Evolutionary conservation across 768 basidiomycete genomes (phyloP).

Genomic region (Boletus reticuloceps): DNA sequence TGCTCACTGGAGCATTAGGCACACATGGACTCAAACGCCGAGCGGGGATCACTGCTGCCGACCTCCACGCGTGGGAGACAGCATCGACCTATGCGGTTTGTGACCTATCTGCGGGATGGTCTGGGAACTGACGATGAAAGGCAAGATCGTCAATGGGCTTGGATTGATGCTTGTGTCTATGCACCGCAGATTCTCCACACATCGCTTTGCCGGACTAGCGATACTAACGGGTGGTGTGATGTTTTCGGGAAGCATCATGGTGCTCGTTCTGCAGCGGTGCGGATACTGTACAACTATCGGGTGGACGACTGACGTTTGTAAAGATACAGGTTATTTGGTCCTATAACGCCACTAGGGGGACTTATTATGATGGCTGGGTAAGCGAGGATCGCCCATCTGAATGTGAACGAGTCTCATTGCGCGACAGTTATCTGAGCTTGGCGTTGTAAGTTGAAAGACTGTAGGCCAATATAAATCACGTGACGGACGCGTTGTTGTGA

Average conservation of each 20-base stretch:
- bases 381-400: conserved; percentile 21
- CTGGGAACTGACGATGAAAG: conserved; percentile 6
- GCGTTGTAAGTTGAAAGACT: conserved; percentile 26
- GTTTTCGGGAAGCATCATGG: conserved; percentile 65
- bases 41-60: conserved; percentile 47
- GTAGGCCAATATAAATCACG: conserved; percentile 30
- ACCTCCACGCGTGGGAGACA: conserved; percentile 57
- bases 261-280: conserved; percentile 49
- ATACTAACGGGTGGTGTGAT: conserved; percentile 54
- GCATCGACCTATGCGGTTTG: conserved; percentile 64
- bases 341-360: conserved; percentile 67
- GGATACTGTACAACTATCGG: conserved; percentile 2
- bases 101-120: neutral
- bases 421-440: conserved; percentile 50
- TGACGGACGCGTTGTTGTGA: conserved; percentile 38
- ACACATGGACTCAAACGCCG: conserved; percentile 56
- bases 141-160: conserved; percentile 67
- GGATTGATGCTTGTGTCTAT: conserved; percentile 59
- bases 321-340: conserved; percentile 54
- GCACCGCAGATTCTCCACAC: conserved; percentile 57
- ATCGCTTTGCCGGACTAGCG: conserved; percentile 67
- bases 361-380: conserved; percentile 67
- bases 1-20: conserved; percentile 66
- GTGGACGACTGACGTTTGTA: conserved; percentile 1
- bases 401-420: conserved; percentile 3